Percentiles rank a stretch among this genome's conserved stretches.
These are phyloP conservation scores for Phytophthora aleatoria DNA, from an alignment of 352 stramenopile species.

Conservation along the genomic window DNA sequence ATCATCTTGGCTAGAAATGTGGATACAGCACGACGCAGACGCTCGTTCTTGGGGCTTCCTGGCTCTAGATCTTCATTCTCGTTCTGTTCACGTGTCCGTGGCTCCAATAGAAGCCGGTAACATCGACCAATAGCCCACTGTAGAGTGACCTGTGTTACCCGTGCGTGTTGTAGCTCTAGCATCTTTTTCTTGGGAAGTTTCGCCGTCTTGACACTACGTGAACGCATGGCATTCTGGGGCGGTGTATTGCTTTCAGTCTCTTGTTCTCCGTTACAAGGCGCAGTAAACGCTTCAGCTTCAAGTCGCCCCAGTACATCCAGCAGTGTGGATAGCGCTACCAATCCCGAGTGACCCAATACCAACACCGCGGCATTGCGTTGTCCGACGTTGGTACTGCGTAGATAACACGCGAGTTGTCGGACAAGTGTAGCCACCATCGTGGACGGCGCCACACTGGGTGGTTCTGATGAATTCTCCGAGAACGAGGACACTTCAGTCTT, in stretches of 20 bases:
- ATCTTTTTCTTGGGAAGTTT: slow-evolving; percentile 28
- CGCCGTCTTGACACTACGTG: slow-evolving; percentile 11
- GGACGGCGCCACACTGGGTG: slow-evolving; percentile 25
- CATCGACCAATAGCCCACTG: slow-evolving; percentile 67
- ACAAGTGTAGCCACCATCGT: slow-evolving; percentile 50
- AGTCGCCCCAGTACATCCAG: slow-evolving; percentile 58
- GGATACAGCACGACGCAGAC: slow-evolving; percentile 22
- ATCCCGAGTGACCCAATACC: slow-evolving; percentile 49
- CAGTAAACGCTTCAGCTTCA: slow-evolving; percentile 57
- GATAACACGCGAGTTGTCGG: slow-evolving; percentile 53
- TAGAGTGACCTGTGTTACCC: slow-evolving; percentile 36
- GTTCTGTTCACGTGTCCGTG: slow-evolving; percentile 6
- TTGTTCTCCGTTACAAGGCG: slow-evolving; percentile 14
- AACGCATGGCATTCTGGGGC: slow-evolving; percentile 10
- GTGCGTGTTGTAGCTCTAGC: slow-evolving; percentile 30
- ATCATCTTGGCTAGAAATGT: slow-evolving; percentile 39
- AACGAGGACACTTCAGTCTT: slow-evolving; percentile 27
- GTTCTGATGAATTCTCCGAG: slow-evolving; percentile 23
- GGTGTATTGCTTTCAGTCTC: slow-evolving; percentile 5
- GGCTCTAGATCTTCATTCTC: slow-evolving; percentile 17
- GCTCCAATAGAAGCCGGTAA: slow-evolving; percentile 58
- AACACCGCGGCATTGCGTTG: slow-evolving; percentile 65
- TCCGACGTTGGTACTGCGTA: slow-evolving; percentile 58
- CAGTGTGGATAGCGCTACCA: slow-evolving; percentile 41
- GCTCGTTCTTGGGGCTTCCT: slow-evolving; percentile 8